Evolutionary conservation across 2,329 filamentous ascomycete genomes (phyloP).

Genomic region (Exophiala sideris): DNA sequence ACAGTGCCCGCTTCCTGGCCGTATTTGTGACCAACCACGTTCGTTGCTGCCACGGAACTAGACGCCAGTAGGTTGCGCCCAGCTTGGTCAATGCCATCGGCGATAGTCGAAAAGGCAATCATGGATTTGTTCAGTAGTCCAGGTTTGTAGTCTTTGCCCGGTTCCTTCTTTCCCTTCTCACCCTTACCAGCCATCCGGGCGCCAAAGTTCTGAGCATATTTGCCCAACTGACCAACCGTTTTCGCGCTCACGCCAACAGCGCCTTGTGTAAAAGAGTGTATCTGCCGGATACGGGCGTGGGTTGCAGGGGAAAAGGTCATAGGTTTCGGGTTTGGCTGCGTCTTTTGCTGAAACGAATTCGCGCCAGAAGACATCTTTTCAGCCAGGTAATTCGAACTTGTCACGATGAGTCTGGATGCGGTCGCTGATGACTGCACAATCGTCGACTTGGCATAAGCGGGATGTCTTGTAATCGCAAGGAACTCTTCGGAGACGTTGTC

Average conservation of each 20-base stretch:
- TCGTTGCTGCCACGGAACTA: slow-evolving; percentile 73
- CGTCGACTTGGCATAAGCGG: slow-evolving; percentile 83
- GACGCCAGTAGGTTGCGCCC: slow-evolving; percentile 73
- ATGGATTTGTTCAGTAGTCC: slow-evolving; percentile 91
- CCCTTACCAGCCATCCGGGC: slow-evolving; percentile 68
- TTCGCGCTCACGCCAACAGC: slow-evolving; percentile 79
- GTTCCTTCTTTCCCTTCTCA: slow-evolving; percentile 56
- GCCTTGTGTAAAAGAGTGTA: slow-evolving; percentile 78
- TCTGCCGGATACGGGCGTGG: slow-evolving; percentile 79
- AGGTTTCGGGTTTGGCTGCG: slow-evolving; percentile 72
- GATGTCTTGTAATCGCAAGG: slow-evolving; percentile 74
- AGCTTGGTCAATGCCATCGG: slow-evolving; percentile 87
- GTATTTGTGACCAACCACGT: slow-evolving; percentile 85
- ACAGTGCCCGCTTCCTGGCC: slow-evolving; percentile 80
- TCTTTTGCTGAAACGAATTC: slow-evolving; percentile 74
- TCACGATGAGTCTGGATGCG: slow-evolving; percentile 88
- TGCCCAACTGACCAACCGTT: slow-evolving; percentile 79
- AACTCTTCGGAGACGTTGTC: slow-evolving; percentile 56
- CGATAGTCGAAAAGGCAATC: slow-evolving; percentile 93
- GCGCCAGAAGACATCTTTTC: slow-evolving; percentile 75
- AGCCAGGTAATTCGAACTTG: slow-evolving; percentile 74
- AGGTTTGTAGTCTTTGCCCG: slow-evolving; percentile 79
- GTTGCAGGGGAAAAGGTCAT: slow-evolving; percentile 84
- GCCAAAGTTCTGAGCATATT: slow-evolving; percentile 85
- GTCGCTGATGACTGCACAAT: slow-evolving; percentile 83